Conservation (phyloP, 768 basidiomycete genomes). For the Russula olivacea region DNA sequence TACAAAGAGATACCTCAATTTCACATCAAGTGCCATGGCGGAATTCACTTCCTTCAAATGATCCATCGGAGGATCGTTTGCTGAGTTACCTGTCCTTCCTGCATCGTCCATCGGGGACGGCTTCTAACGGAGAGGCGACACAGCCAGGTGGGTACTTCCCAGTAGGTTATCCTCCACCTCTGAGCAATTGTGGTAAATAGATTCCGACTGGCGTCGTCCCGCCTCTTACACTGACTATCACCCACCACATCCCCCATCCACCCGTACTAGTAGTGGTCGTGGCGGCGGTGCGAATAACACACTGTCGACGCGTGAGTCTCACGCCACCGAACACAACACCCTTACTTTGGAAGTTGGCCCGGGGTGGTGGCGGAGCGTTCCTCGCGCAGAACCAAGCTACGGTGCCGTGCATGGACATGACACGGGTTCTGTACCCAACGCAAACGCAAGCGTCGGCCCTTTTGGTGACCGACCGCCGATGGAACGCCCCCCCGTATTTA, state of each 20-base stretch:
- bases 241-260: neutral
- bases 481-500: conserved; percentile 7
- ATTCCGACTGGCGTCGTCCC: conserved; percentile 8
- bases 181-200: conserved; percentile 7
- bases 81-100: conserved; percentile 4
- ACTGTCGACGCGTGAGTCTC: conserved; percentile 7
- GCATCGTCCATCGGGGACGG: conserved; percentile 4
- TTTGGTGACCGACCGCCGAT: conserved; percentile 3
- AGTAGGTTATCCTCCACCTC: neutral
- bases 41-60: conserved; percentile 1
- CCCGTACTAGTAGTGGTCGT: conserved; percentile 2
- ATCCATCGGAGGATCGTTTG: conserved; percentile 9
- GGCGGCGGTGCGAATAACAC: conserved; percentile 3
- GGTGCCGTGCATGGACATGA: conserved; percentile 14
- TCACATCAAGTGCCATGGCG: conserved; percentile 19
- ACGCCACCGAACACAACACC: conserved; percentile 1
- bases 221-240: conserved; percentile 5
- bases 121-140: neutral
- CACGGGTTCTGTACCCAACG: neutral
- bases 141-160: conserved; percentile 13
- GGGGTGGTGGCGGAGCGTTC: conserved; percentile 18
- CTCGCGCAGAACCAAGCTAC: conserved; percentile 16
- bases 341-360: neutral
- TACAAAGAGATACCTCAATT: conserved; percentile 10
- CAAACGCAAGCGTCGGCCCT: neutral